Percentiles rank a stretch among this genome's conserved stretches.
These are phyloP conservation scores for Aureoboletus auriporus DNA, from an alignment of 768 basidiomycete species.

Conservation along the genomic window DNA sequence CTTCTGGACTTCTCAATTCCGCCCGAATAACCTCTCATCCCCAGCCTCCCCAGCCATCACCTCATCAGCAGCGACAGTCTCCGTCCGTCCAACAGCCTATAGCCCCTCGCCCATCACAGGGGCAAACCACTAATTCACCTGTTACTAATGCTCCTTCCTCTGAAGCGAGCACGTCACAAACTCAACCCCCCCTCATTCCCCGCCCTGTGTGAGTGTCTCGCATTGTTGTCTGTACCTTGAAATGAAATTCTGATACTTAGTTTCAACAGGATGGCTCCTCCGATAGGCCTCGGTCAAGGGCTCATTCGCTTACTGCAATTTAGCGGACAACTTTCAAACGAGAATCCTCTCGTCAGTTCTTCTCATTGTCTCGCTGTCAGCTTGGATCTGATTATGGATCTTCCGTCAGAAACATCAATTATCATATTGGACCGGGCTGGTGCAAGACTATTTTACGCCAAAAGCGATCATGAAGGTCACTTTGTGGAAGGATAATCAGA, in stretches of 20 bases:
- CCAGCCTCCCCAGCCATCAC: conserved; percentile 30
- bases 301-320: conserved; percentile 64
- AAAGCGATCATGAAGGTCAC: conserved; percentile 75
- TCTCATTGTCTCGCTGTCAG: neutral
- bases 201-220: conserved; percentile 30
- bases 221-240: neutral
- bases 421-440: conserved; percentile 61
- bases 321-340: conserved; percentile 58
- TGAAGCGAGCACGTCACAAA: conserved; percentile 30
- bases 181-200: conserved; percentile 25
- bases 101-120: conserved; percentile 34
- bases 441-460: conserved; percentile 67
- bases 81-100: conserved; percentile 34
- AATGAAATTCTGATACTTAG: conserved; percentile 13
- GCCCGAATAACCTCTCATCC: conserved; percentile 34
- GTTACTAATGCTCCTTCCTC: conserved; percentile 23
- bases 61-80: conserved; percentile 30
- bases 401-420: conserved; percentile 53
- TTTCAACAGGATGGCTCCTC: conserved; percentile 28
- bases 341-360: conserved; percentile 42
- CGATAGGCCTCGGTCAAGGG: conserved; percentile 58
- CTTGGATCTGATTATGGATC: neutral
- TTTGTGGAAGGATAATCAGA: conserved; percentile 83
- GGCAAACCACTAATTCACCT: conserved; percentile 21
- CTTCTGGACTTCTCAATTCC: conserved; percentile 22